phyloP scores from a whole-genome alignment of 2,329 filamentous ascomycete species.

The Penicillium brasilianum region DNA sequence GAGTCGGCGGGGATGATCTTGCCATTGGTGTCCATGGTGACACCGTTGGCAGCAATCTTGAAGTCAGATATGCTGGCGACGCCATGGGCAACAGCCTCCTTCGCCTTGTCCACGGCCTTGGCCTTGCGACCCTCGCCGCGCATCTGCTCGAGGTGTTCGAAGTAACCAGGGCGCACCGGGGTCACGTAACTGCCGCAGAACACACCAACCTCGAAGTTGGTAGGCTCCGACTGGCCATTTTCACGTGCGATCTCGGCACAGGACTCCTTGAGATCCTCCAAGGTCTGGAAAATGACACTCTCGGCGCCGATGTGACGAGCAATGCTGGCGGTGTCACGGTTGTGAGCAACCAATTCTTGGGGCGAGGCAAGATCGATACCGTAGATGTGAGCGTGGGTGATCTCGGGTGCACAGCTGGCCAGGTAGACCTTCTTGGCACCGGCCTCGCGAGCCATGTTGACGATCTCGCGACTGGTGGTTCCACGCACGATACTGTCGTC shows the following conservation, averaged over 20 bases:
- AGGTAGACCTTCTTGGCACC: slow-evolving; percentile 84
- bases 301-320: slow-evolving; percentile 73
- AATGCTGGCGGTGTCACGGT: slow-evolving; percentile 65
- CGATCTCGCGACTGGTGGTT: slow-evolving; percentile 79
- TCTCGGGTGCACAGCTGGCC: slow-evolving; percentile 78
- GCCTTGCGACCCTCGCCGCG: slow-evolving; percentile 72
- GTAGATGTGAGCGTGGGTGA: slow-evolving; percentile 87
- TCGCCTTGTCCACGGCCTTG: slow-evolving; percentile 68
- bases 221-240: slow-evolving; percentile 59
- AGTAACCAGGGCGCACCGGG: slow-evolving; percentile 77
- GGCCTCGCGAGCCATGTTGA: slow-evolving; percentile 82
- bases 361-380: slow-evolving; percentile 77
- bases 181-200: slow-evolving; percentile 90
- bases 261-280: slow-evolving; percentile 78
- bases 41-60: slow-evolving; percentile 66
- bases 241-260: slow-evolving; percentile 70
- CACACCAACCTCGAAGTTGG: slow-evolving; percentile 85
- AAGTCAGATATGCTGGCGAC: slow-evolving; percentile 65
- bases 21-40: slow-evolving; percentile 60
- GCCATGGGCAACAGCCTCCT: slow-evolving; percentile 68
- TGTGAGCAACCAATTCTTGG: slow-evolving; percentile 72
- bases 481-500: slow-evolving; percentile 91
- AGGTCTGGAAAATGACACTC: slow-evolving; percentile 75
- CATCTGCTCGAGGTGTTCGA: slow-evolving; percentile 75
- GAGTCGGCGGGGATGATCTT: slow-evolving; percentile 59